A percentile compares a stretch with the other conserved stretches of the same genome.
phyloP scores from a whole-genome alignment of 345 rosid genomes.

The Noccaea bulbosa region DNA sequence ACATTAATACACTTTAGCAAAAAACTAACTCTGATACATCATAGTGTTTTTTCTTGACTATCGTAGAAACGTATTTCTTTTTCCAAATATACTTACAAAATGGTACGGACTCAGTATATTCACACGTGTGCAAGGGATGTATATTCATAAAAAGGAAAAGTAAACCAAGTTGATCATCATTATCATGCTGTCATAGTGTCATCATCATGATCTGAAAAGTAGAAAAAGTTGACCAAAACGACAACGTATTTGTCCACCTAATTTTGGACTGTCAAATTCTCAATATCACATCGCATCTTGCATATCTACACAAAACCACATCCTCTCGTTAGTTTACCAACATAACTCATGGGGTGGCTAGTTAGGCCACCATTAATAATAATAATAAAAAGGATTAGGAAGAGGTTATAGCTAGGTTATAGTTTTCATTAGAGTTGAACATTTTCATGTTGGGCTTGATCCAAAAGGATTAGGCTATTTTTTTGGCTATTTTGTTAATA shows the following conservation, averaged over 20 bases:
- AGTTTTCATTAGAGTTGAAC: neutral
- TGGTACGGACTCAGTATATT: neutral
- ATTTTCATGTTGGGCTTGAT: too few relatives aligned
- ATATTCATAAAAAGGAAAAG: neutral
- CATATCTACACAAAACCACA: slow-evolving; percentile 12
- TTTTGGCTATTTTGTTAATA: too few relatives aligned
- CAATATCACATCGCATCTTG: slow-evolving; percentile 24
- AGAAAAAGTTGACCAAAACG: slow-evolving; percentile 22
- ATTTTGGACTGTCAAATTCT: slow-evolving; percentile 16
- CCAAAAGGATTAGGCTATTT: too few relatives aligned
- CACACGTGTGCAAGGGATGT: slow-evolving; percentile 12
- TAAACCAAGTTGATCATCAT: slow-evolving; percentile 8
- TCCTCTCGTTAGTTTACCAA: slow-evolving; percentile 39
- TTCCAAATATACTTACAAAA: slow-evolving; percentile 16
- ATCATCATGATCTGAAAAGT: slow-evolving; percentile 1
- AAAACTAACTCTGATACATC: too few relatives aligned
- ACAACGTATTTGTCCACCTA: slow-evolving; percentile 19
- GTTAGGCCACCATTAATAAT: slow-evolving; percentile 22
- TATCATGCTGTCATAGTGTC: too few relatives aligned
- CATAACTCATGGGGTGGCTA: slow-evolving; percentile 24
- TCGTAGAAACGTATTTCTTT: neutral
- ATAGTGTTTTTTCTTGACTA: too few relatives aligned
- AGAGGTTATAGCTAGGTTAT: neutral
- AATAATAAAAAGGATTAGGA: neutral
- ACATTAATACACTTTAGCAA: too few relatives aligned